Conservation (phyloP, 1,284 basidiomycete species). For the Trametes pubescens region DNA sequence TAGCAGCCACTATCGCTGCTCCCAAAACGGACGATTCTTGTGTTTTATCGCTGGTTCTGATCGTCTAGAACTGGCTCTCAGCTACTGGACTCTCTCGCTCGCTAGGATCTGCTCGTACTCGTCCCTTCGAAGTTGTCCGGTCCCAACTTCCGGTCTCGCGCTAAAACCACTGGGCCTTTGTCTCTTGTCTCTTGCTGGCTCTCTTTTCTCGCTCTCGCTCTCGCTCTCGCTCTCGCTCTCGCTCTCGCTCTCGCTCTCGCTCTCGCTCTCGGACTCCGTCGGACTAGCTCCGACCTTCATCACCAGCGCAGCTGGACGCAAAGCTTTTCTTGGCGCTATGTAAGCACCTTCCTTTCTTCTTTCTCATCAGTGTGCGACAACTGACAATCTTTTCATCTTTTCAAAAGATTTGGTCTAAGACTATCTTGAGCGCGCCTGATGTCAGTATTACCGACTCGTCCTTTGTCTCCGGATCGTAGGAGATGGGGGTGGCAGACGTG, state of each 20-base stretch:
- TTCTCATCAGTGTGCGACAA: background rate
- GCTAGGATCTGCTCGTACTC: background rate
- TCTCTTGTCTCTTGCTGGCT: background rate
- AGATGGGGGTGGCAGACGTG: constrained; percentile 4
- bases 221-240: too few relatives aligned
- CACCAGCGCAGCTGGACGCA: too few relatives aligned
- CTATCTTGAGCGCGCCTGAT: background rate
- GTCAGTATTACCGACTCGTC: constrained; percentile 1
- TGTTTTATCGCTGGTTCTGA: background rate
- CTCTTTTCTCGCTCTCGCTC: background rate
- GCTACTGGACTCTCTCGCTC: background rate
- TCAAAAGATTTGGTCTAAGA: background rate
- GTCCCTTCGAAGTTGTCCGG: background rate
- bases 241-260: too few relatives aligned
- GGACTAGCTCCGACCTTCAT: background rate
- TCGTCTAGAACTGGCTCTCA: background rate
- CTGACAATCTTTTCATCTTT: background rate
- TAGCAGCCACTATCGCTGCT: background rate
- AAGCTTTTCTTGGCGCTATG: too few relatives aligned
- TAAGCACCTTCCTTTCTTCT: too few relatives aligned
- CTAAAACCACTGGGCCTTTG: background rate
- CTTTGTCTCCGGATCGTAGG: background rate
- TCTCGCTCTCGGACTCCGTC: too few relatives aligned
- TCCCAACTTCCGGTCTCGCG: background rate
- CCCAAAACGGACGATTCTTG: background rate